phyloP scores from a whole-genome alignment of 1,284 basidiomycete genomes.

The Xerocomus nothofagi region DNA sequence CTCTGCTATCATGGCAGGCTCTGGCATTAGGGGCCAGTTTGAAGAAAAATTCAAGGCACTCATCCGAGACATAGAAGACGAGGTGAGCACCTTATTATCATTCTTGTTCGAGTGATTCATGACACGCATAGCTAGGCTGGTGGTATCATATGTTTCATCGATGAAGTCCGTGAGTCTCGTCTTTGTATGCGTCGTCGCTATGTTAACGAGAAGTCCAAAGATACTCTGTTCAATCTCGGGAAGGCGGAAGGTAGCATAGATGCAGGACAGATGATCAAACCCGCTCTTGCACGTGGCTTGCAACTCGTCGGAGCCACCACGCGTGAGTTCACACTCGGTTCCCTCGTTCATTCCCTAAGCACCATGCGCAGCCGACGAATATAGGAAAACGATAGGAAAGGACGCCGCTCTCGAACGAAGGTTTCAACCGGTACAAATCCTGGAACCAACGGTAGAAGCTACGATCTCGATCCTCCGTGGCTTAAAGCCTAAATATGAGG shows the following conservation, averaged over 20 bases:
- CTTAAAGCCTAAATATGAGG: slow-evolving; percentile 81
- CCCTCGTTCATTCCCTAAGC: not conserved
- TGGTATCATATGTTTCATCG: slow-evolving; percentile 86
- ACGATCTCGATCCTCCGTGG: slow-evolving; percentile 91
- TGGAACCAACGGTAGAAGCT: slow-evolving; percentile 84
- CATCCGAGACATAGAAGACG: slow-evolving; percentile 84
- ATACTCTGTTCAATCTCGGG: slow-evolving; percentile 82
- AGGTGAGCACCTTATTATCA: slow-evolving; percentile 43
- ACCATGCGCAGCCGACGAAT: slow-evolving; percentile 66
- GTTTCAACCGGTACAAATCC: slow-evolving; percentile 86
- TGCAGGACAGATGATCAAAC: slow-evolving; percentile 90
- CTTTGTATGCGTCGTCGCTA: slow-evolving; percentile 4
- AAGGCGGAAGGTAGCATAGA: slow-evolving; percentile 92
- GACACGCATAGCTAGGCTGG: slow-evolving; percentile 43
- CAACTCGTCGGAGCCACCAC: slow-evolving; percentile 89
- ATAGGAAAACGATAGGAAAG: slow-evolving; percentile 88
- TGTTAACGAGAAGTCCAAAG: slow-evolving; percentile 24
- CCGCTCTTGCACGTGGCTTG: slow-evolving; percentile 81
- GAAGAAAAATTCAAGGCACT: slow-evolving; percentile 91
- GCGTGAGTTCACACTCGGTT: slow-evolving; percentile 44
- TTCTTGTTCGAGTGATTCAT: slow-evolving; percentile 1
- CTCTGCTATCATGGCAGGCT: slow-evolving; percentile 80
- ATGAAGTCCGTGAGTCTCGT: slow-evolving; percentile 77
- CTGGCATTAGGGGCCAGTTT: slow-evolving; percentile 87
- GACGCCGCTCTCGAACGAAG: slow-evolving; percentile 89